Evolutionary conservation across 192 early-diverging fungal genomes (phyloP).

Genomic region (Glomus cerebriforme): DNA sequence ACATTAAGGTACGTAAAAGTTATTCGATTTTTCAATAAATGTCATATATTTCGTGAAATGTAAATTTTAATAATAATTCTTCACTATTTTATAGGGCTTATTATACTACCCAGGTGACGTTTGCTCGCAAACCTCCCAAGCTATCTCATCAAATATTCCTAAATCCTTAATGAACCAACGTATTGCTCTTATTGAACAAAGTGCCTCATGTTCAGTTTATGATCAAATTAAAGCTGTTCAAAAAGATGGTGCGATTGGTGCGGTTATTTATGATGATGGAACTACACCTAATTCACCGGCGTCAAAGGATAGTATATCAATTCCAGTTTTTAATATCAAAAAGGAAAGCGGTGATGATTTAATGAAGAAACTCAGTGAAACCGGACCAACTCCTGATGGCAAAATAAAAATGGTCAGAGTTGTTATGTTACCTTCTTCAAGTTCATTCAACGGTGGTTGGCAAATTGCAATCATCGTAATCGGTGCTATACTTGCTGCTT

Average conservation of each 20-base stretch:
- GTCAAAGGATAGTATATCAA: not conserved
- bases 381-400: not conserved
- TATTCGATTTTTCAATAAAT: not conserved
- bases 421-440: not conserved
- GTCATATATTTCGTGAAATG: not conserved
- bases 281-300: not conserved
- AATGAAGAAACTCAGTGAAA: not conserved
- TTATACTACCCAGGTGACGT: not conserved
- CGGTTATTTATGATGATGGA: not conserved
- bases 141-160: not conserved
- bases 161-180: not conserved
- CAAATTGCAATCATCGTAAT: constrained; percentile 29
- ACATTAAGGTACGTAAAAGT: not conserved
- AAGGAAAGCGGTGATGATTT: not conserved
- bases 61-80: not conserved
- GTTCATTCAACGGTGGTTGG: constrained; percentile 8
- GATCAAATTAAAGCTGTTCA: constrained; percentile 17
- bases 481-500: constrained; percentile 18
- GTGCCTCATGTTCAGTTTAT: not conserved
- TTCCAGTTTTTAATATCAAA: not conserved
- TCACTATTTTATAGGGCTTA: constrained; percentile 4
- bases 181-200: constrained; percentile 2
- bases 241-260: constrained; percentile 3
- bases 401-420: not conserved
- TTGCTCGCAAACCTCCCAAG: not conserved